A percentile compares a stretch with the other conserved stretches of the same genome.
These are phyloP conservation scores for Sugiyamaella americana DNA, from an alignment of 805 yeast species.

Conservation along the genomic window DNA sequence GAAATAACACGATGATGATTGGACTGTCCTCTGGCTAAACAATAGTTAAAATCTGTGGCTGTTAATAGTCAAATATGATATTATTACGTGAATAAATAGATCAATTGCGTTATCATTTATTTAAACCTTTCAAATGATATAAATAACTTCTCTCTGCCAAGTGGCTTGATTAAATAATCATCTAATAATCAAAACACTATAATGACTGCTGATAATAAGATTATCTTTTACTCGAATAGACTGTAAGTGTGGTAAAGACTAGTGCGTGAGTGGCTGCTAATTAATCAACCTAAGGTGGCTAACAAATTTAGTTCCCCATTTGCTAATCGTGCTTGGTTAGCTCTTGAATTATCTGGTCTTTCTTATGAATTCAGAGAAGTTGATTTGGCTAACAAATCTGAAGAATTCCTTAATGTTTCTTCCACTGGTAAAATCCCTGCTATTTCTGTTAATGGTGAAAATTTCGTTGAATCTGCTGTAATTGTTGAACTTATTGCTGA, in stretches of 20 bases:
- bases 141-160: too few species aligned
- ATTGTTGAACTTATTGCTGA: conserved; percentile 27
- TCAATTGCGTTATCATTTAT: too few species aligned
- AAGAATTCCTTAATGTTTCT: conserved; percentile 25
- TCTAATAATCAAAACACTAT: too few species aligned
- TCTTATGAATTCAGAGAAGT: conserved; percentile 25
- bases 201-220: background rate
- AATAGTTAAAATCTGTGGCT: too few species aligned
- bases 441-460: conserved; percentile 22
- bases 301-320: conserved; percentile 22
- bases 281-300: too few species aligned
- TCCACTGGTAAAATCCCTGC: conserved; percentile 27
- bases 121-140: too few species aligned
- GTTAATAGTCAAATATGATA: too few species aligned
- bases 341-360: conserved; percentile 23
- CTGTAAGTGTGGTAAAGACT: background rate
- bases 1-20: too few species aligned
- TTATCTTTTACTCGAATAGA: background rate
- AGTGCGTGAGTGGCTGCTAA: too few species aligned
- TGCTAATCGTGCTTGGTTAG: conserved; percentile 29
- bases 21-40: too few species aligned
- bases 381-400: conserved; percentile 27
- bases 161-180: too few species aligned
- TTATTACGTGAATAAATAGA: too few species aligned
- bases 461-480: conserved; percentile 23